phyloP scores from a whole-genome alignment of 225 moss, liverwort and hornwort species.

The Straminergon stramineum region DNA sequence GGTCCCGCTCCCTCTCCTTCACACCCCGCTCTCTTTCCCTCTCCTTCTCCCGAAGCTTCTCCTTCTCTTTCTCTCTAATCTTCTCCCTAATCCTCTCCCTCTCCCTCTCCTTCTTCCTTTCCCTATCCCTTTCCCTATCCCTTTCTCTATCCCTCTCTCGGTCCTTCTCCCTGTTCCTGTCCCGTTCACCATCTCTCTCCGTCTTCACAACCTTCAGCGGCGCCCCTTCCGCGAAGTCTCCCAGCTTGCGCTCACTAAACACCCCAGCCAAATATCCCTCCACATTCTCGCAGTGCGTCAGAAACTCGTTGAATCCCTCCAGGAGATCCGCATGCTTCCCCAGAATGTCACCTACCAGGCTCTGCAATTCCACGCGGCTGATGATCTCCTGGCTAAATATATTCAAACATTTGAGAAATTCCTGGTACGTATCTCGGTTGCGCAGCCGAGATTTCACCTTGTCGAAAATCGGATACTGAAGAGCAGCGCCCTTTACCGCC shows the following conservation, averaged over 20 bases:
- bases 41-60: slow-evolving; percentile 31
- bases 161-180: slow-evolving; percentile 43
- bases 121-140: slow-evolving; percentile 32
- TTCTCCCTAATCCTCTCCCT: slow-evolving; percentile 31
- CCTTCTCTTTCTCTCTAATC: slow-evolving; percentile 38
- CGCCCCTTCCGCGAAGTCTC: slow-evolving; percentile 43
- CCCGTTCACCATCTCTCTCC: slow-evolving; percentile 68
- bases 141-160: slow-evolving; percentile 33
- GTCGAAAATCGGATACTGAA: slow-evolving; percentile 65
- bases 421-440: slow-evolving; percentile 69
- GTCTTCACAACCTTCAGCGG: slow-evolving; percentile 48
- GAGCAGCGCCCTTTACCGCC: slow-evolving; percentile 39
- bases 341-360: slow-evolving; percentile 66
- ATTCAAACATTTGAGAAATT: slow-evolving; percentile 80
- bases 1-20: slow-evolving; percentile 41
- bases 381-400: slow-evolving; percentile 91
- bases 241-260: slow-evolving; percentile 51
- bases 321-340: slow-evolving; percentile 79
- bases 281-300: slow-evolving; percentile 65
- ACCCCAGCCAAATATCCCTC: slow-evolving; percentile 64
- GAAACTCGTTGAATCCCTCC: slow-evolving; percentile 85
- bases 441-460: slow-evolving; percentile 77
- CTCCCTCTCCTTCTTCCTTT: slow-evolving; percentile 29
- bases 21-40: slow-evolving; percentile 6
- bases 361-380: slow-evolving; percentile 60